Conservation (phyloP, 192 early-diverging fungal species). For the Lobosporangium transversale region DNA sequence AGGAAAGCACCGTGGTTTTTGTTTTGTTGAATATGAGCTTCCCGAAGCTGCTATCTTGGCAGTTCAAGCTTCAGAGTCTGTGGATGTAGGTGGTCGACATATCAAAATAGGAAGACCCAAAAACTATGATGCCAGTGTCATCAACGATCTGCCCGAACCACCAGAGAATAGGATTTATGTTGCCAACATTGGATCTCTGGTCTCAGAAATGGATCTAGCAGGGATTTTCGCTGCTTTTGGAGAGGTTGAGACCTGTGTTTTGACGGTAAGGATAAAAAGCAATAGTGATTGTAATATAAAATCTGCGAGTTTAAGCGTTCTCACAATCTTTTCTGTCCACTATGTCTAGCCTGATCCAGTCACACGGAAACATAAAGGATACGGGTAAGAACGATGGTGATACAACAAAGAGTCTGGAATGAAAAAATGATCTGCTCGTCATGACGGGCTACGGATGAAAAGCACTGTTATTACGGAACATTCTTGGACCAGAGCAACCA, state of each 20-base stretch:
- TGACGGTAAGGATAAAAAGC: constrained; percentile 62
- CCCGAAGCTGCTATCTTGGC: constrained; percentile 88
- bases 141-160: constrained; percentile 71
- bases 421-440: no score
- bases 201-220: constrained; percentile 76
- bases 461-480: not conserved
- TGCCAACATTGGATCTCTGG: constrained; percentile 81
- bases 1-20: constrained; percentile 88
- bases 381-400: constrained; percentile 68
- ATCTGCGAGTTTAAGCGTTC: not conserved
- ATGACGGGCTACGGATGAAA: no score
- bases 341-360: constrained; percentile 68
- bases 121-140: constrained; percentile 74
- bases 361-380: constrained; percentile 79
- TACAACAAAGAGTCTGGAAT: not conserved
- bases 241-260: constrained; percentile 70
- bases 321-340: not conserved
- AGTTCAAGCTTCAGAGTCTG: constrained; percentile 82
- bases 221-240: constrained; percentile 91
- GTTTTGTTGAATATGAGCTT: constrained; percentile 90
- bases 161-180: constrained; percentile 79
- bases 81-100: constrained; percentile 81
- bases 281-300: not conserved
- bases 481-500: no score
- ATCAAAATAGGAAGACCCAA: constrained; percentile 88